Conservation (phyloP, 2,329 filamentous ascomycete genomes). For the Colletotrichum sublineola region DNA sequence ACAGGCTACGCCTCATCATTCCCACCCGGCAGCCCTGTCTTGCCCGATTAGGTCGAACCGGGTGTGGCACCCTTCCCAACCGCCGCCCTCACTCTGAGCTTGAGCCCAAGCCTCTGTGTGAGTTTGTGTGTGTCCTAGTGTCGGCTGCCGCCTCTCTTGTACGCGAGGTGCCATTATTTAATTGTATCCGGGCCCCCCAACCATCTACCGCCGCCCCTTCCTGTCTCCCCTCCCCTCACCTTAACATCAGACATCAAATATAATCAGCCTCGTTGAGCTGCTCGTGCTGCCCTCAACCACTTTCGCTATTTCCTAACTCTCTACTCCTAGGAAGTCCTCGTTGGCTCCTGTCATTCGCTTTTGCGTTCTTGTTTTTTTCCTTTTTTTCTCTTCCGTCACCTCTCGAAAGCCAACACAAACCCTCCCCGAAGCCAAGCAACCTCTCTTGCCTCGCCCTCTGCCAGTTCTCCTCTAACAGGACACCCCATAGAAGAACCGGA, state of each 20-base stretch:
- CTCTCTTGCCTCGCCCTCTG: slow-evolving; percentile 43
- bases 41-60: slow-evolving; percentile 36
- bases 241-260: slow-evolving; percentile 44
- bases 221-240: slow-evolving; percentile 49
- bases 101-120: slow-evolving; percentile 22
- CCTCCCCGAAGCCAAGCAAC: slow-evolving; percentile 45
- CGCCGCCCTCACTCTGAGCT: slow-evolving; percentile 19
- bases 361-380: slow-evolving; percentile 63
- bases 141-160: slow-evolving; percentile 32
- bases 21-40: slow-evolving; percentile 34
- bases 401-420: slow-evolving; percentile 42
- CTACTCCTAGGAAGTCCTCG: slow-evolving; percentile 76
- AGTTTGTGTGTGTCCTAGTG: slow-evolving; percentile 7
- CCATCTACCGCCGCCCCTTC: slow-evolving; percentile 53
- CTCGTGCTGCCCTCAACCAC: slow-evolving; percentile 49
- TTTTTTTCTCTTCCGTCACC: slow-evolving; percentile 48
- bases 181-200: slow-evolving; percentile 49
- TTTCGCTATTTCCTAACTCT: slow-evolving; percentile 62
- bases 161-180: slow-evolving; percentile 39
- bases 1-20: slow-evolving; percentile 25
- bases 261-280: slow-evolving; percentile 42
- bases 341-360: slow-evolving; percentile 83
- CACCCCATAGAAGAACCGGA: slow-evolving; percentile 39
- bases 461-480: slow-evolving; percentile 25
- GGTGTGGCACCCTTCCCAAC: slow-evolving; percentile 36